These are phyloP conservation scores for Camillea tinctor DNA, from an alignment of 2,329 filamentous ascomycete species.

Conservation along the genomic window DNA sequence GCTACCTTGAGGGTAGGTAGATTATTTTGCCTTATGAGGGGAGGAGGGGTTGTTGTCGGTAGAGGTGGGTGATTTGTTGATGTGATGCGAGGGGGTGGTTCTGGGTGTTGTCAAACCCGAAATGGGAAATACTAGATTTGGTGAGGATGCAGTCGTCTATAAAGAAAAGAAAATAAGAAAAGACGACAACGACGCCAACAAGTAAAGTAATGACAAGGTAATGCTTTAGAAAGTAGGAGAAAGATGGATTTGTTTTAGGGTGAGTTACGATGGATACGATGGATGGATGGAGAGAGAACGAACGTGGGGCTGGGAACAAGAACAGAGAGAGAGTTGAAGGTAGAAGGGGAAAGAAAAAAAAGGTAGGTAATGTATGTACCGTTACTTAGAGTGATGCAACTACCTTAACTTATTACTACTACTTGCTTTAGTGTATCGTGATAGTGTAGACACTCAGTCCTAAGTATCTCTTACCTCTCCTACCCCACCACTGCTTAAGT, in stretches of 20 bases:
- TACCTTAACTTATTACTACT: background rate
- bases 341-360: background rate
- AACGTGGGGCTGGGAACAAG: background rate
- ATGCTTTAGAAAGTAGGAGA: background rate
- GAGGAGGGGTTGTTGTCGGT: slow-evolving; percentile 5
- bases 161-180: too few species aligned
- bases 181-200: too few species aligned
- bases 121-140: background rate
- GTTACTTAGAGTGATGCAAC: background rate
- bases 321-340: too few species aligned
- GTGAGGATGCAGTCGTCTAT: too few species aligned
- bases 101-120: background rate
- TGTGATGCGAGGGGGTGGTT: too few species aligned
- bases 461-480: too few species aligned
- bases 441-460: background rate
- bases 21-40: slow-evolving; percentile 14
- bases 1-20: slow-evolving; percentile 4
- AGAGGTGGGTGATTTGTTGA: background rate
- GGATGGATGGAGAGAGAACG: too few species aligned
- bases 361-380: background rate
- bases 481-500: too few species aligned
- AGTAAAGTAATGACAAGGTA: too few species aligned
- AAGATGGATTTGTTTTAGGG: background rate
- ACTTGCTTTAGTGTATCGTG: background rate
- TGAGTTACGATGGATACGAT: background rate